Percentiles rank a stretch among this genome's conserved stretches.
Evolutionary conservation across 768 basidiomycete species (phyloP).

Genomic region (Serendipita indica): DNA sequence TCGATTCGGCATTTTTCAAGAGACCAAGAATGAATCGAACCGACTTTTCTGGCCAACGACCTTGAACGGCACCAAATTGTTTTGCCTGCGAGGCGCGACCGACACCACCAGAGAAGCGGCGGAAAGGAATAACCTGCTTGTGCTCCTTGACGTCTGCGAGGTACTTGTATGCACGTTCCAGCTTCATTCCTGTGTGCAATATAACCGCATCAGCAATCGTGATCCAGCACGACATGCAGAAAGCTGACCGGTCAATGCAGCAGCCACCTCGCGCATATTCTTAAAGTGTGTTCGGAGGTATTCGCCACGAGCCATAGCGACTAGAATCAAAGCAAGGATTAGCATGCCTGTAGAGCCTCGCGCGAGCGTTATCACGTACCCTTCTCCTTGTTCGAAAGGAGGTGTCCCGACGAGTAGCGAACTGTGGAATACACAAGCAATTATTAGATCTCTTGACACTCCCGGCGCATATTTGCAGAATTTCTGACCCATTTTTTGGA

Average conservation of each 20-base stretch:
- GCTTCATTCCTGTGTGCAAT: constrained; percentile 55
- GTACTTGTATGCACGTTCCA: constrained; percentile 91
- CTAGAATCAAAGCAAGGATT: constrained; percentile 27
- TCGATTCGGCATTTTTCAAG: constrained; percentile 97
- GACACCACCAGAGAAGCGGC: constrained; percentile 88
- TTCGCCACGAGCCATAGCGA: constrained; percentile 85
- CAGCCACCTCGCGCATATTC: constrained; percentile 99
- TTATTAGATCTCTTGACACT: not conserved
- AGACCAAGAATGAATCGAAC: constrained; percentile 88
- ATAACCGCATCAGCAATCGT: constrained; percentile 12
- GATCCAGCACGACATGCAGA: not conserved
- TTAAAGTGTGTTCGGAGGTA: constrained; percentile 99
- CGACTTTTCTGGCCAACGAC: constrained; percentile 99
- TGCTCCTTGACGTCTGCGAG: constrained; percentile 89
- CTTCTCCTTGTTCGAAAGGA: constrained; percentile 7
- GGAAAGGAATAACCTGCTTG: constrained; percentile 94
- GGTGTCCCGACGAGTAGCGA: not conserved
- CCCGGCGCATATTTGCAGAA: not conserved
- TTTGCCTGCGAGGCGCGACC: constrained; percentile 90
- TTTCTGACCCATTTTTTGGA: constrained; percentile 5
- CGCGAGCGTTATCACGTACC: not conserved
- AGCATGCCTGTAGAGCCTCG: not conserved
- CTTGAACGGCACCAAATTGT: constrained; percentile 93
- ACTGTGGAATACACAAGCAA: not conserved
- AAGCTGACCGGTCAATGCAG: constrained; percentile 68